These are phyloP conservation scores for Asterophora parasitica DNA, from an alignment of 768 basidiomycete species.

Conservation along the genomic window DNA sequence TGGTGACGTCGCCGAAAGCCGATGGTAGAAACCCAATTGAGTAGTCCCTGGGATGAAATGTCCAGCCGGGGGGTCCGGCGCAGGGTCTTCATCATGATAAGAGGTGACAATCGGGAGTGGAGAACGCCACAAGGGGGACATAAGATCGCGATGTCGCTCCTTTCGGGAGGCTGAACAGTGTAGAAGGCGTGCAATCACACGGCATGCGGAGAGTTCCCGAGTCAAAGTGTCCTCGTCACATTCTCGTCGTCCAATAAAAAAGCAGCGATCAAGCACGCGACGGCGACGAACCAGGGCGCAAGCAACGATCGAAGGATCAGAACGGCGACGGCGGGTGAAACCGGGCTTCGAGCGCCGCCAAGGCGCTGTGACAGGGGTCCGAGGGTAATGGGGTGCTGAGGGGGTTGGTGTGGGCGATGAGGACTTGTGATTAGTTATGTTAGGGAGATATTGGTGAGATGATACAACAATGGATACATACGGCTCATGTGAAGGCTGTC, in stretches of 20 bases:
- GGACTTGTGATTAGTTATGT: no score
- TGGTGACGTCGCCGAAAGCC: no score
- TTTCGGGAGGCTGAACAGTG: background rate
- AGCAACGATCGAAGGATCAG: background rate
- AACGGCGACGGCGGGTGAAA: background rate
- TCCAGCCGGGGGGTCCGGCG: no score
- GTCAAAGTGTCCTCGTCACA: conserved; percentile 1
- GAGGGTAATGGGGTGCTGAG: no score
- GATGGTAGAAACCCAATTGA: no score
- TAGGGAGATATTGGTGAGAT: background rate
- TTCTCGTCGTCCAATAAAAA: background rate
- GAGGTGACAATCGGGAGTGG: no score
- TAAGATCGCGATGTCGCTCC: background rate
- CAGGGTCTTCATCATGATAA: no score
- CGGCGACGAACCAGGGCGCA: background rate
- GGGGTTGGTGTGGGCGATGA: no score
- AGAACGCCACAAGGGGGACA: no score
- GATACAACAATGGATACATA: background rate
- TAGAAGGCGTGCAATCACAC: background rate
- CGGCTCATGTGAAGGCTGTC: background rate
- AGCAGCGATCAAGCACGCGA: background rate
- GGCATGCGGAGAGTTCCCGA: background rate
- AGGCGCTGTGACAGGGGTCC: background rate
- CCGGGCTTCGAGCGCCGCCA: background rate
- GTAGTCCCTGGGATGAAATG: no score